Base-by-base conservation (phyloP, 345 rosid species). In the Hypericum perforatum region DNA sequence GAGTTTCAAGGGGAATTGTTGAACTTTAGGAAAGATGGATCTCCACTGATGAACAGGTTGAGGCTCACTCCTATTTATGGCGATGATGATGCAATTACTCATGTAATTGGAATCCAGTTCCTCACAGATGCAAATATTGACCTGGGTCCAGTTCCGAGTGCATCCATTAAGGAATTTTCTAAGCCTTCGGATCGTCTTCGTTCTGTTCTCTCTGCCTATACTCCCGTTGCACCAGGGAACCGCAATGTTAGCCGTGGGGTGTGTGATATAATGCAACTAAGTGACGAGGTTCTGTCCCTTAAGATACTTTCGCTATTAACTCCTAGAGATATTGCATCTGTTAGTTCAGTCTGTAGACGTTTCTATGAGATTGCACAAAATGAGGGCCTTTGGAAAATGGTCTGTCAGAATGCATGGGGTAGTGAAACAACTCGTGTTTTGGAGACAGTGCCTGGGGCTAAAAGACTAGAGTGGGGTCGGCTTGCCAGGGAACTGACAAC, bases 11-110 rank as follows among this genome's bases (percentile, higher is more conserved):
- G 53, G 9, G 53, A 49, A 37, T 16, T 49, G 37, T 49, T 49
- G 53, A 49, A 49, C n/a, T 49, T 49, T 37, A 49, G 53, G 22
- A 49, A 49, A 49, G 53, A 49, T 49, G 53, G 53, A 16, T 49
- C 53, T 8, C 53, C 53, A 14, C 22, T 49, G 22, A 49, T 49
- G 53, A 49, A 49, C 53, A 15, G 53, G 53, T 49, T 49, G 53
- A 29, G 53, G 10, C 53, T 49, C 36, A 49, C 53, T 49, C 53
- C 53, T 22, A 49, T 49, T 16, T 49, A 49, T 49, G 53, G 53
- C 5, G 53, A 49, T 11, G 53, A 49, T 49, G 53, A 16, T 3
- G 16, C 22, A 49, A 49, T 49, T 22, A 49, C 53, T 29, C 53
- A 49, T 16, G 53, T 16, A 14, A 49, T 49, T 16, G 53, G 36